phyloP scores from a whole-genome alignment of 129 eudicot genomes.

The Arctium minus region DNA sequence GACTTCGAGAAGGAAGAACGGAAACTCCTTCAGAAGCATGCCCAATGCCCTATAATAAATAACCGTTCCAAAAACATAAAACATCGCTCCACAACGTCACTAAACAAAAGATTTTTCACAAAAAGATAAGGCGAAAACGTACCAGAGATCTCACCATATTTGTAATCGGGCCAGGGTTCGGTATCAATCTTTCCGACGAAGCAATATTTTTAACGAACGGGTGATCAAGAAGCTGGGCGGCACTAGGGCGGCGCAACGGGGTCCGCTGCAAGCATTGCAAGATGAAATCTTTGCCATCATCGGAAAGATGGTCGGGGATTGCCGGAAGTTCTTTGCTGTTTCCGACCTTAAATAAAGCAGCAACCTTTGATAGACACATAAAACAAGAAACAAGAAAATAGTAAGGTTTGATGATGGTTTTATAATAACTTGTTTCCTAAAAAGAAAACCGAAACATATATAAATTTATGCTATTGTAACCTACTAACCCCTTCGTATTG shows the following conservation, averaged over 20 bases:
- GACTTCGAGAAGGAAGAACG: constrained; percentile 28
- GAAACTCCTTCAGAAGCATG: constrained; percentile 38
- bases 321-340: constrained; percentile 80
- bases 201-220: constrained; percentile 57
- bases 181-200: constrained; percentile 36
- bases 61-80: neutral
- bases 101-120: neutral
- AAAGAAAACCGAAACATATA: neutral
- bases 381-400: neutral
- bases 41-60: constrained; percentile 37
- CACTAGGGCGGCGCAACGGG: constrained; percentile 64
- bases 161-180: constrained; percentile 27
- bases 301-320: constrained; percentile 67
- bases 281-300: constrained; percentile 76
- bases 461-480: neutral
- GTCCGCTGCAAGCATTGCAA: constrained; percentile 63
- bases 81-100: neutral
- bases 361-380: constrained; percentile 46
- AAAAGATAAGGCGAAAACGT: neutral
- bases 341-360: constrained; percentile 83
- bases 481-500: constrained; percentile 85
- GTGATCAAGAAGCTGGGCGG: constrained; percentile 65
- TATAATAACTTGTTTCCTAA: neutral
- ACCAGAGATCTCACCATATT: constrained; percentile 38
- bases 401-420: neutral